Evolutionary conservation across 495 filamentous ascomycete genomes (phyloP), one percentile per base, ranked within the genome.

Genomic region (Penicillium cataractarum): DNA sequence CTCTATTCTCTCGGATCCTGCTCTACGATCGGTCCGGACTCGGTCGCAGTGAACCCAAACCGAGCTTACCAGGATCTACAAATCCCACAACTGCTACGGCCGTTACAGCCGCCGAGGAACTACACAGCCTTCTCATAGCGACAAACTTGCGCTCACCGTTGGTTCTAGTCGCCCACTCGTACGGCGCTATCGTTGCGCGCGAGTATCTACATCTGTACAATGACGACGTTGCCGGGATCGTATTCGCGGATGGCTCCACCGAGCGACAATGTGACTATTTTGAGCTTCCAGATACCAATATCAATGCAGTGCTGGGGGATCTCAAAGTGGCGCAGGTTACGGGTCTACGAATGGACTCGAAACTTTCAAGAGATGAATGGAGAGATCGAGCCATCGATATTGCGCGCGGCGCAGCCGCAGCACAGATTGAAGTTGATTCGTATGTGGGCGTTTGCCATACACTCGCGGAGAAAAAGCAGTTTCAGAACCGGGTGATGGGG

Each of bases 81-180:
- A 35, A 55, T 21, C 9, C 12, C 12, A 29, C 46, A 15, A 17
- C 46, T 15, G 12, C 24, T 50, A 57, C 56, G 13, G 61, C 75
- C 60, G 59, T 69, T 13, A 62, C 21, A 0, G 69, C 72, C 9
- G 78, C 76, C 9, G 48, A 67, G 35, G 75, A 79, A 31, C 63
- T 83, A 9, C 70, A 71, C 53, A 49, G 35, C 13, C 67, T 82
- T 24, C 71, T 80, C 4, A 3, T 55, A 32, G 55, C 33, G 21
- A 65, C 54, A 22, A 29, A 55, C 15, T 59, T 68, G 3, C 46
- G 6, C 2, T 72, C 66, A 1, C 83, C 80, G 3, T 73, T 80
- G 42, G 32, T 84, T 7, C 71, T 86, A 2, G 73, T 81, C 8
- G 82, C 71, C 12, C 83, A 86, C 64, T 83, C 80, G 26, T 86